Base-by-base conservation (phyloP, 1,284 basidiomycete genomes). In the Lentinula novae-zelandiae region DNA sequence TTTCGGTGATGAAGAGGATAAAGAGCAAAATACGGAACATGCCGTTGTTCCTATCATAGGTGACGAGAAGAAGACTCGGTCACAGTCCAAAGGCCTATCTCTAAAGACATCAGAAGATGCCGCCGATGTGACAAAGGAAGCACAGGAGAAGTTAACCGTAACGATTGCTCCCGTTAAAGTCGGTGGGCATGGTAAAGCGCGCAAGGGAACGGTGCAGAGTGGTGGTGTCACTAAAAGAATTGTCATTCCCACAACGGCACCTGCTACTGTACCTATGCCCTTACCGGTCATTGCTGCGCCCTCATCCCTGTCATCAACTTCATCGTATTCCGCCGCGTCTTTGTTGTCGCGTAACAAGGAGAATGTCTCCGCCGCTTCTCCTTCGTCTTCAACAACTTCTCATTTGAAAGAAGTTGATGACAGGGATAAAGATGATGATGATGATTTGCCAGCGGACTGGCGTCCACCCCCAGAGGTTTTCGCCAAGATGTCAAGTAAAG, bases 401-500 rank as follows among this genome's bases (percentile, higher is more conserved):
- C 33, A 68, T n/a, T 8, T 20, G 20, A 62, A 72, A 64, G 71
- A 72, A 64, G 69, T 70, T 49, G 73, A 73, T 57, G 66, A 71
- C 62, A 68, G 70, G 64, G 66, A 71, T 61, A 68, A 70, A 64
- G 65, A 76, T 44, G 74, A 83, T 63, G 76, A 85, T 51, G 74
- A 82, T 61, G 83, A 85, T 53, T 72, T 79, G 2, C 81, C 85
- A 4, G 87, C 87, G 59, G 90, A 91, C 65, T 92, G 90, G 90
- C 81, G 90, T 60, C 92, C 92, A 0, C 85, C 87, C 15, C 90
- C 95, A 0, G 95, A 98, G 68, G 95, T 96, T 68, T 98, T 98
- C 79, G 90, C 93, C 75, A 97, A 95, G 76, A 91, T 99, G 81
- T 87, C 86, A 17, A 91, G 87, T 71, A 98, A 98, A 77, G 96